These are phyloP conservation scores for Prunus mongolica DNA, from an alignment of 306 rosid species.

Conservation along the genomic window DNA sequence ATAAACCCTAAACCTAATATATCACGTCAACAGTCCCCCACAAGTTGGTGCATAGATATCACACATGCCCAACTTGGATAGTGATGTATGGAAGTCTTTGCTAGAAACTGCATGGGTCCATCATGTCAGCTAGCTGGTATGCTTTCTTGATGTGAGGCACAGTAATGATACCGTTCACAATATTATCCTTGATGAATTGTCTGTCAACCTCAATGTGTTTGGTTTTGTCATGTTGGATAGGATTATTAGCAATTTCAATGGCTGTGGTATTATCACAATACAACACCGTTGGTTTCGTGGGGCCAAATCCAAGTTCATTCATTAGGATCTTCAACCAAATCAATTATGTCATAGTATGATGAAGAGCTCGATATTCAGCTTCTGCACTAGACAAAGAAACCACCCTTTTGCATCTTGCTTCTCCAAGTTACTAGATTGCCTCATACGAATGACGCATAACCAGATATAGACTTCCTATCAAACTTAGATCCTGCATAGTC, in stretches of 20 bases:
- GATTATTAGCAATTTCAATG: not conserved
- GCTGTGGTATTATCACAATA: not conserved
- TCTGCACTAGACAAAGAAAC: not conserved
- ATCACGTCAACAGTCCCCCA: not conserved
- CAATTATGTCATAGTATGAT: not conserved
- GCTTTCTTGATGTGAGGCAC: not conserved
- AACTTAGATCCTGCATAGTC: not conserved
- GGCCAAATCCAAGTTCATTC: not conserved
- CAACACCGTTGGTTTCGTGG: not conserved
- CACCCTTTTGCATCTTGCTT: not conserved
- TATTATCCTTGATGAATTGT: not conserved
- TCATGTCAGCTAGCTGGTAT: not conserved
- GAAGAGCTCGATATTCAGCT: not conserved
- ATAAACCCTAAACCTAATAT: too few relatives aligned
- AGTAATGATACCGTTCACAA: not conserved
- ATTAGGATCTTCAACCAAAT: not conserved
- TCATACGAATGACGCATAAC: not conserved
- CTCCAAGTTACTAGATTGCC: not conserved
- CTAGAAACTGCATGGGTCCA: not conserved
- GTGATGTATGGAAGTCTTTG: not conserved
- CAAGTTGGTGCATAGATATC: too few relatives aligned
- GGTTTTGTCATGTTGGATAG: not conserved
- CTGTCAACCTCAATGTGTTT: not conserved
- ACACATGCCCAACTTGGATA: too few relatives aligned
- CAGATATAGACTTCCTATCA: not conserved